Percentiles rank a stretch among this genome's conserved stretches.
phyloP scores from a whole-genome alignment of 345 rosid genomes.

The Bruguiera gymnorhiza region DNA sequence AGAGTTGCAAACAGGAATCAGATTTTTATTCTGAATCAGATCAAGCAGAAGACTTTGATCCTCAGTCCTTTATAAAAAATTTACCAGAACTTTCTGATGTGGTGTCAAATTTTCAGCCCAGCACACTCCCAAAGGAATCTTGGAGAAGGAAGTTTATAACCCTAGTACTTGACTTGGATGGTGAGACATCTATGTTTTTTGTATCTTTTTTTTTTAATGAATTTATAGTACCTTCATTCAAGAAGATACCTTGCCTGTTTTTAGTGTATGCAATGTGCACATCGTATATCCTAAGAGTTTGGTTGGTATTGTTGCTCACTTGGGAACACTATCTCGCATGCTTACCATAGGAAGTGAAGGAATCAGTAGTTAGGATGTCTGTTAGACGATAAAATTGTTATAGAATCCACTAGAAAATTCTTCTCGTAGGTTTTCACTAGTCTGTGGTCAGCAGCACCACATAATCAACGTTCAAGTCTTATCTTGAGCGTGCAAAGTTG shows the following conservation, averaged over 20 bases:
- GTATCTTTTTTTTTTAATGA: background rate
- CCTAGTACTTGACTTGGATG: constrained; percentile 92
- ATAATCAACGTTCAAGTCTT: too few species aligned
- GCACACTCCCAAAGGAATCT: constrained; percentile 40
- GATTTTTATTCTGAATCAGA: constrained; percentile 48
- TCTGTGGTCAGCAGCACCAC: too few species aligned
- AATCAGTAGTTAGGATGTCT: too few species aligned
- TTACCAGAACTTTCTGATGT: constrained; percentile 81
- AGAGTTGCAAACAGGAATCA: constrained; percentile 43
- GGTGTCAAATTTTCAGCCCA: constrained; percentile 53
- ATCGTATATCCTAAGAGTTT: too few species aligned
- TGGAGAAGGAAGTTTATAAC: constrained; percentile 59
- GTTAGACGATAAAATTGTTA: too few species aligned
- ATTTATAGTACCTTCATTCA: background rate
- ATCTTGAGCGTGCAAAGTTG: too few species aligned
- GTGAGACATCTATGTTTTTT: constrained; percentile 38
- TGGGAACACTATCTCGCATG: too few species aligned
- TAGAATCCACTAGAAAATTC: too few species aligned
- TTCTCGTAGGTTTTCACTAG: too few species aligned
- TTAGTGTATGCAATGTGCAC: too few species aligned
- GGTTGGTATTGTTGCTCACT: background rate
- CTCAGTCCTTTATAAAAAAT: constrained; percentile 66
- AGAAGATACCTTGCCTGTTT: too few species aligned
- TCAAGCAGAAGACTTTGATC: constrained; percentile 68
- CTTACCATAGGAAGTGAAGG: too few species aligned